Percentiles rank a stretch among this genome's conserved stretches.
Conservation (phyloP, 2,329 filamentous ascomycete species). For the Paraphaeosphaeria sporulosa region DNA sequence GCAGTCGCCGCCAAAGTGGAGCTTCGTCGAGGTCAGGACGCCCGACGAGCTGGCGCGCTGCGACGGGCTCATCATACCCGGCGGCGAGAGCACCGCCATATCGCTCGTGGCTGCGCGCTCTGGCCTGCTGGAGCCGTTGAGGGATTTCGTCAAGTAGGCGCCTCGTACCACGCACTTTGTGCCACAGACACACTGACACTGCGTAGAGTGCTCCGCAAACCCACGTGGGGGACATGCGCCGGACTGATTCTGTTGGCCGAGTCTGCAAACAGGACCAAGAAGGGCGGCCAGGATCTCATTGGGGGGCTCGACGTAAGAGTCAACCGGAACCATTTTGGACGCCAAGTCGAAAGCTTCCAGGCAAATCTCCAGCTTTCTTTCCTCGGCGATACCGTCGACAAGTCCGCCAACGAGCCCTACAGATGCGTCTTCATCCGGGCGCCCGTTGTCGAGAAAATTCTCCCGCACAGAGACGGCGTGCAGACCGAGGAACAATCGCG, state of each 20-base stretch:
- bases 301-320: constrained; percentile 91
- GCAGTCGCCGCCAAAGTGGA: constrained; percentile 53
- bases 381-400: constrained; percentile 52
- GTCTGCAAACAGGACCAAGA: constrained; percentile 85
- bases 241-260: constrained; percentile 91
- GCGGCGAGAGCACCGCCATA: constrained; percentile 94
- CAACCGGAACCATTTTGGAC: constrained; percentile 92
- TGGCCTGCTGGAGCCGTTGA: constrained; percentile 80
- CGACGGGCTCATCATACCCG: constrained; percentile 86
- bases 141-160: constrained; percentile 87
- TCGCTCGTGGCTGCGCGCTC: constrained; percentile 85
- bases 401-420: constrained; percentile 62
- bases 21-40: constrained; percentile 82
- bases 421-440: constrained; percentile 92
- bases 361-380: constrained; percentile 77
- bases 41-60: constrained; percentile 73
- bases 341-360: constrained; percentile 92
- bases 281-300: constrained; percentile 90
- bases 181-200: constrained; percentile 15
- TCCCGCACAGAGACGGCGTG: constrained; percentile 62
- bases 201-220: constrained; percentile 73
- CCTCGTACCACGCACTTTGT: constrained; percentile 16
- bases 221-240: constrained; percentile 95
- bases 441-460: constrained; percentile 85
- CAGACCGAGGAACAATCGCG: constrained; percentile 58